Evolutionary conservation across 2,329 filamentous ascomycete species (phyloP), one percentile per base, ranked within the genome.

Genomic region (Fusarium robinianum): DNA sequence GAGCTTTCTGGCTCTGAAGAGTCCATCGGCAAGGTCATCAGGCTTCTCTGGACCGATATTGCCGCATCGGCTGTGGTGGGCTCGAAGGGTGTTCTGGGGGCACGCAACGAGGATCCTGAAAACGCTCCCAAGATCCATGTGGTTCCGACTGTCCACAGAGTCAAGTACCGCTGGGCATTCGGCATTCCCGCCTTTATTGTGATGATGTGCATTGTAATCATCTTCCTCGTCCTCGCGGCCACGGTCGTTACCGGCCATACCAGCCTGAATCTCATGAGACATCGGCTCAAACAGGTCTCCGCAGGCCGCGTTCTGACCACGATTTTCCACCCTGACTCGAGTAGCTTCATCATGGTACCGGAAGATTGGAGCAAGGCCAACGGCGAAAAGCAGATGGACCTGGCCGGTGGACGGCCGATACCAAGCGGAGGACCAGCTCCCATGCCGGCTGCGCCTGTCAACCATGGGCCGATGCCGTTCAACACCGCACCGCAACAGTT

Each of bases 11-110:
- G 26, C 3, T 51, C 49, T 7, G 40, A 38, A 9, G 47, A 49
- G 1, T 23, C 50, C 3, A 33, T 48, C 16, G 24, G 42, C 5
- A 45, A 37, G 12, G 27, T 55, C 10, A 36, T 44, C 21, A 47
- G 46, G 17, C 41, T 55, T 2, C 36, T 53, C 22, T 55, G 52
- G 52, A 51, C 51, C 25, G 52, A 55, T 19, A 21, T 55, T 7
- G 54, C 54, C 2, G 54, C 56, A 5, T 59, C 56, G 3, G 56
- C 54, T 3, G 23, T 59, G 12, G 56, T 59, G 5, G 56, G 54
- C 2, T 42, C 54, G 6, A 59, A 56, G 34, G 56, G 56, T 2
- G 36, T 41, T 5, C 47, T 59, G 1, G 56, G 56, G 2, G 21
- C 52, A 8, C 30, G 44, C 17, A 59, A 59, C 16, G 23, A 23